Evolutionary conservation across 345 rosid species (phyloP).

Genomic region (Salix suchowensis): DNA sequence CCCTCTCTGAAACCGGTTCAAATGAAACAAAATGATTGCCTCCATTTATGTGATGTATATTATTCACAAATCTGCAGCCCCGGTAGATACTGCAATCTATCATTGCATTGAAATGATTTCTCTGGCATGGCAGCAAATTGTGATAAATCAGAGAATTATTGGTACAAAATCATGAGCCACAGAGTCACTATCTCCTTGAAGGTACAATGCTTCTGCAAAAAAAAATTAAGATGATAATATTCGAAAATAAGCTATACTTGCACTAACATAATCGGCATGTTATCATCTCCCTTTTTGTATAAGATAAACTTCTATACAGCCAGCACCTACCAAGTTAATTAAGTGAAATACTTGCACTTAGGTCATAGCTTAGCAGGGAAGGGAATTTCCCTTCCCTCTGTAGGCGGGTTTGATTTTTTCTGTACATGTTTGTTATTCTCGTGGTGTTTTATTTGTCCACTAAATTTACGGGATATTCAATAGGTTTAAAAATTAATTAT

Average conservation of each 20-base stretch:
- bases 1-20: not conserved
- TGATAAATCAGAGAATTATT: constrained; percentile 1
- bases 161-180: not conserved
- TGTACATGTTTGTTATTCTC: no score
- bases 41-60: not conserved
- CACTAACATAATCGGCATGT: no score
- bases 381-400: no score
- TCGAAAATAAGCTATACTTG: not conserved
- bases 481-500: no score
- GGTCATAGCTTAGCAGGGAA: no score
- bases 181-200: not conserved
- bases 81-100: not conserved
- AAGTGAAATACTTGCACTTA: no score
- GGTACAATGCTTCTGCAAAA: not conserved
- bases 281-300: no score
- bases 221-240: not conserved
- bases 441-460: fast-evolving
- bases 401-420: no score
- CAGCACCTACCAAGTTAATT: no score
- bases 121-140: not conserved
- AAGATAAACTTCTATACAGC: no score
- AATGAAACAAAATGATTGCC: not conserved
- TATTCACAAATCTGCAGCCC: not conserved
- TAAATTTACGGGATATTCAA: fast-evolving
- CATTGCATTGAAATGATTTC: not conserved